Base-by-base conservation (phyloP, 768 basidiomycete species). In the Psilocybe tampanensis region DNA sequence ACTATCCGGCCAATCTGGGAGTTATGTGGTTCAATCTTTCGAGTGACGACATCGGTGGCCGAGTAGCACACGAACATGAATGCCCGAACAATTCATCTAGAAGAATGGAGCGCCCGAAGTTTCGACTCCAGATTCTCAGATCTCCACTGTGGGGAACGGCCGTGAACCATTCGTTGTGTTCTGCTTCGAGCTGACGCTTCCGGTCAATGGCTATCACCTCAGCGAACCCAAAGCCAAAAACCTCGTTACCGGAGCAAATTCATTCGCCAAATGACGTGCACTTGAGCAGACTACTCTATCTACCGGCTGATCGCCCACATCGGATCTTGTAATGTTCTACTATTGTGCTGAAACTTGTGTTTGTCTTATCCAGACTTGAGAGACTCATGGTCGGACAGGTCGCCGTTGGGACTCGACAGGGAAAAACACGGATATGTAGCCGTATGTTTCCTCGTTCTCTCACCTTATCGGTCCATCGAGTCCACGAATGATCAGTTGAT, bases 391-490 rank as follows among this genome's bases (percentile, higher is more conserved):
- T 49, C 47, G 29, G 33, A 23, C 51, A 24, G 34, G 36, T 47
- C 13, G 50, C 54, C 23, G 54, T 44, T 41, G 36, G 44, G 24
- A 17, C 44, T 41, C n/a, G 39, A 47, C 44, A 52, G 44, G 22
- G 45, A 8, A 47, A 53, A 54, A 47, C 9, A 24, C 29, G 17
- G 47, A 33, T 19, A 21, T 32, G 33, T 18, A 29, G 13, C 36
- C 22, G 22, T 39, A 24, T 50, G 32, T 22, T 32, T 51, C 43
- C 18, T 23, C 17, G 12, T 55, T 58, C 55, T 63, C 61, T 63
- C 62, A 63, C 55, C 58, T 60, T 63, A 63, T 63, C 61, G 45
- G 19, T n/a, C 45, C 44, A 36, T 52, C 57, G 45, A 55, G 36
- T 36, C 34, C 49, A 55, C 48, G 53, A 49, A 41, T 44, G 41